Evolutionary conservation across 2,329 filamentous ascomycete species (phyloP).

Genomic region (Colletotrichum somersetense): DNA sequence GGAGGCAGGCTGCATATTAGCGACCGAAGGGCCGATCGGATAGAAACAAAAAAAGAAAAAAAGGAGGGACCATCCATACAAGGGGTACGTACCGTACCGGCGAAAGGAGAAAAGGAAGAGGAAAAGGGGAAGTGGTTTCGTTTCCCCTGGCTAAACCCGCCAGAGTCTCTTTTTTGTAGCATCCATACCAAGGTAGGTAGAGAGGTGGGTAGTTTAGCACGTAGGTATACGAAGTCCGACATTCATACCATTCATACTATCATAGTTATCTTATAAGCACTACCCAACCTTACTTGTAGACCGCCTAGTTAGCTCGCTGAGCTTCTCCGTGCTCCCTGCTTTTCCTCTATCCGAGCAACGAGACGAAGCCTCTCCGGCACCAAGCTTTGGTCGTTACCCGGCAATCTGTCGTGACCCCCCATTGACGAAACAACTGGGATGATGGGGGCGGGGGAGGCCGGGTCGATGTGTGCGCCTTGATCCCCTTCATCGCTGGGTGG

Average conservation of each 20-base stretch:
- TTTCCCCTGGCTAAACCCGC: slow-evolving; percentile 8
- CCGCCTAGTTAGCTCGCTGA: neutral
- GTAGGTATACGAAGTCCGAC: no score
- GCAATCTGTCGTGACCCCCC: neutral
- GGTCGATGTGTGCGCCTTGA: neutral
- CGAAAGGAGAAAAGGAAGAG: neutral
- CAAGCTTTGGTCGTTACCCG: slow-evolving; percentile 6
- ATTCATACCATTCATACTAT: no score
- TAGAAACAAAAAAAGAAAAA: neutral
- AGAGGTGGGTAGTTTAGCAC: no score
- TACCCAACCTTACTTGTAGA: neutral
- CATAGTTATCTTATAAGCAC: no score
- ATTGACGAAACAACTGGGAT: slow-evolving; percentile 6
- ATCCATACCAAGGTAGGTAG: neutral
- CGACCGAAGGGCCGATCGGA: slow-evolving; percentile 4
- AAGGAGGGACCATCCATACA: slow-evolving; percentile 6
- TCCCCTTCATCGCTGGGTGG: neutral
- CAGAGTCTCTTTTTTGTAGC: neutral
- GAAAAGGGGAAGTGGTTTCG: neutral
- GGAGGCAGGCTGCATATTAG: neutral
- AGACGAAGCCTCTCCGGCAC: neutral
- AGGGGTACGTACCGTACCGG: slow-evolving; percentile 18
- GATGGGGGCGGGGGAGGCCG: neutral
- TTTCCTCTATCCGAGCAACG: slow-evolving; percentile 20
- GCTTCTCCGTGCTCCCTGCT: slow-evolving; percentile 9